These are phyloP conservation scores for Solanum infundibuliforme DNA, from an alignment of 257 asterid genomes.

Conservation along the genomic window DNA sequence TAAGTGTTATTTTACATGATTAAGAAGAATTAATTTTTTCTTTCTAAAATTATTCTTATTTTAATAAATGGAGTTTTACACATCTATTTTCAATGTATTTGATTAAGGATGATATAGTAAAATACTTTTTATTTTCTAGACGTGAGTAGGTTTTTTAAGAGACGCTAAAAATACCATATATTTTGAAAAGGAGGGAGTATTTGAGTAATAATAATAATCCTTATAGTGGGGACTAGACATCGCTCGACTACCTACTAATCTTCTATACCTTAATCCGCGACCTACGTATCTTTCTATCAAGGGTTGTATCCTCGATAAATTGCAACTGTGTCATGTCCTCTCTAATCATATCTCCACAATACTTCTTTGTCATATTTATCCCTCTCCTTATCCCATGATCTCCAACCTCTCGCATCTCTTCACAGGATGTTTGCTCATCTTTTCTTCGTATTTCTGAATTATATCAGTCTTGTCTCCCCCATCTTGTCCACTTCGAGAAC, in stretches of 20 bases:
- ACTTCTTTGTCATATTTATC: not conserved
- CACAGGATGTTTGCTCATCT: not conserved
- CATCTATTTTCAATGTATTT: not conserved
- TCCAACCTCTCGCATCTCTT: not conserved
- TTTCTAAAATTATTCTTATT: not conserved
- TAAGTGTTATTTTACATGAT: not conserved
- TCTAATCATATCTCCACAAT: not conserved
- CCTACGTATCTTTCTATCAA: not conserved
- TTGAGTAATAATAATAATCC: not conserved
- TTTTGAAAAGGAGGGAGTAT: not conserved
- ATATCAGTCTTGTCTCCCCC: not conserved
- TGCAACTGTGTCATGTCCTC: not conserved
- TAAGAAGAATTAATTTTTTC: not conserved
- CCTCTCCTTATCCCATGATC: not conserved
- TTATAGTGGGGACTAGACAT: not conserved
- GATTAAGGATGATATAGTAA: not conserved
- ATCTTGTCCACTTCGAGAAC: not conserved
- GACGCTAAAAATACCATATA: not conserved
- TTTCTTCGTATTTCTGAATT: not conserved
- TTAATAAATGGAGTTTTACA: not conserved
- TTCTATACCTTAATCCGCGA: not conserved
- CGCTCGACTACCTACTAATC: not conserved
- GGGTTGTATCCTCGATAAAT: not conserved
- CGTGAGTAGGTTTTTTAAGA: not conserved
- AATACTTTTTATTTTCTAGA: not conserved